phyloP scores from a whole-genome alignment of 2,329 filamentous ascomycete genomes.

The Canariomyces notabilis region DNA sequence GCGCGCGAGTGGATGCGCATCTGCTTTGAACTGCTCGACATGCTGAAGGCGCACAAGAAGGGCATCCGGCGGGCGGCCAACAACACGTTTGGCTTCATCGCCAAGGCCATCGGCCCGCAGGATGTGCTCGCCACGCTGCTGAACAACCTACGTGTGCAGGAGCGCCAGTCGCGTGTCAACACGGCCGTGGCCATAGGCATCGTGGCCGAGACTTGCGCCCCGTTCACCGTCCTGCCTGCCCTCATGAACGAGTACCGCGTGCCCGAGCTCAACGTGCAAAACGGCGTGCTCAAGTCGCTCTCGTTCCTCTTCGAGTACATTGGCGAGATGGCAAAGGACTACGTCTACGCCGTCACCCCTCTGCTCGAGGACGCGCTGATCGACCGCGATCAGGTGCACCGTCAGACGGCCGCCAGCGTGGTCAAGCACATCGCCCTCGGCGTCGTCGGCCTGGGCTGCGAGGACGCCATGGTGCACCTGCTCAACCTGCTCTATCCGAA shows the following conservation, averaged over 20 bases:
- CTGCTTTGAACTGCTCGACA: constrained; percentile 96
- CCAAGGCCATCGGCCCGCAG: constrained; percentile 96
- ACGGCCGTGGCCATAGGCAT: constrained; percentile 98
- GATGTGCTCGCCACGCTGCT: constrained; percentile 93
- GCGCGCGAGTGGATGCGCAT: constrained; percentile 99
- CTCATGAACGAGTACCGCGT: constrained; percentile 99
- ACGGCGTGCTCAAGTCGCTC: constrained; percentile 93
- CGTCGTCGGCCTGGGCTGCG: constrained; percentile 94
- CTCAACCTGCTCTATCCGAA: constrained; percentile 96
- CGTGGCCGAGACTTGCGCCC: constrained; percentile 95
- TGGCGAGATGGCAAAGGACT: constrained; percentile 99
- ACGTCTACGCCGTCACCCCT: constrained; percentile 96
- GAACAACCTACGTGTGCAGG: constrained; percentile 94
- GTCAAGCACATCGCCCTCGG: constrained; percentile 97
- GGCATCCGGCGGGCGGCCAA: constrained; percentile 96
- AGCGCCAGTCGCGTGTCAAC: constrained; percentile 96
- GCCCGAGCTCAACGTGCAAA: constrained; percentile 96
- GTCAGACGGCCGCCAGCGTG: constrained; percentile 91
- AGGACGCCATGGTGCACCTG: constrained; percentile 97
- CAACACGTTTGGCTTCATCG: constrained; percentile 99
- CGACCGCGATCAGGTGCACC: constrained; percentile 95
- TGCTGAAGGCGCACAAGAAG: constrained; percentile 99
- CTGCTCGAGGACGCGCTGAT: constrained; percentile 95
- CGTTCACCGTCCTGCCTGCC: constrained; percentile 96
- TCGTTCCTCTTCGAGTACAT: constrained; percentile 99